Evolutionary conservation across 345 rosid species (phyloP).

Genomic region (Eucalyptus rudis): DNA sequence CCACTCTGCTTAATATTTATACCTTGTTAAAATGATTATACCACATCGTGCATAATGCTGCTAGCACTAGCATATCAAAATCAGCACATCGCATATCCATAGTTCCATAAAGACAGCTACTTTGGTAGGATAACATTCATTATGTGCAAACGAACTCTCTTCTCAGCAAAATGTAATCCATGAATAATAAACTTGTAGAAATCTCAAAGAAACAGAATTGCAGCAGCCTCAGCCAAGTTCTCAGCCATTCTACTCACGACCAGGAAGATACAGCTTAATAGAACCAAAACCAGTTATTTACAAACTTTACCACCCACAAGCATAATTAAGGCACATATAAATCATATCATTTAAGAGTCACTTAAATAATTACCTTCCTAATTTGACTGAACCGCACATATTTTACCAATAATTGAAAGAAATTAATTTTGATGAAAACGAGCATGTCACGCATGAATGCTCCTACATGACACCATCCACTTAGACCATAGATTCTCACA

Average conservation of each 20-base stretch:
- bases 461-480: background rate
- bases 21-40: background rate
- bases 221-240: background rate
- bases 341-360: background rate
- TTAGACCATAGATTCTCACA: too few species aligned
- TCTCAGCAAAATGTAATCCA: background rate
- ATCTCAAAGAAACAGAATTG: background rate
- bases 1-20: conserved; percentile 36
- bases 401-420: background rate
- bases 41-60: too few species aligned
- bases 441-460: background rate
- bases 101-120: too few species aligned
- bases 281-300: background rate
- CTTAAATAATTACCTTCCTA: background rate
- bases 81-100: too few species aligned
- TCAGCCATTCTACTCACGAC: background rate
- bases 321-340: background rate
- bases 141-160: background rate
- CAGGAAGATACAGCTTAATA: background rate
- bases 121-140: too few species aligned
- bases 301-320: background rate
- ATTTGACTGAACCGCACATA: background rate
- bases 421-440: background rate
- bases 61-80: too few species aligned
- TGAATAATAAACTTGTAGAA: background rate